Conservation (phyloP, 257 asterid species). For the Coffea eugenioides region DNA sequence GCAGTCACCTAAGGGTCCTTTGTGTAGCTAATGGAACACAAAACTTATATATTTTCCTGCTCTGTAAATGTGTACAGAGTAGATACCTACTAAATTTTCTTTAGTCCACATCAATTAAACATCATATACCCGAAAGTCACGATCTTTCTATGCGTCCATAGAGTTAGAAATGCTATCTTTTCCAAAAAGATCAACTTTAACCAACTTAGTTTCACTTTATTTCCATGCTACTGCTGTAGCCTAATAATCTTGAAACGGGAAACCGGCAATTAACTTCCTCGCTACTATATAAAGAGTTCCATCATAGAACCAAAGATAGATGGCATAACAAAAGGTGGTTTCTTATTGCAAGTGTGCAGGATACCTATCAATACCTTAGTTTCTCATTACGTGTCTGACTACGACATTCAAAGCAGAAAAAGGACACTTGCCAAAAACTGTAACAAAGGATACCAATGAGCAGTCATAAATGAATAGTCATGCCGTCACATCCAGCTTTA, state of each 20-base stretch:
- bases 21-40: neutral
- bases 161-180: neutral
- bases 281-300: neutral
- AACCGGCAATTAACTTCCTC: neutral
- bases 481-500: too few species aligned
- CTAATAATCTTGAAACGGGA: neutral
- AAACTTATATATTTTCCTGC: neutral
- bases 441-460: neutral
- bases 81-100: neutral
- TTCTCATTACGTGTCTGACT: neutral
- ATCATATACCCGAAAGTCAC: neutral
- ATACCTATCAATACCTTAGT: neutral
- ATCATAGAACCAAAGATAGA: neutral
- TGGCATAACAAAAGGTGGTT: neutral
- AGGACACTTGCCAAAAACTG: neutral
- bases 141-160: neutral
- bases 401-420: neutral
- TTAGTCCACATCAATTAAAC: neutral
- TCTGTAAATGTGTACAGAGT: neutral
- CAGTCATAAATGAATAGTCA: neutral
- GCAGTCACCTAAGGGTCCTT: neutral
- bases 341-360: neutral
- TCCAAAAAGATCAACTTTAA: neutral
- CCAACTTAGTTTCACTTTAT: too few species aligned
- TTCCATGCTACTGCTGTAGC: neutral